Percentiles rank a stretch among this genome's conserved stretches.
These are phyloP conservation scores for Camptophora hylomeconis DNA, from an alignment of 2,329 filamentous ascomycete species.

Conservation along the genomic window DNA sequence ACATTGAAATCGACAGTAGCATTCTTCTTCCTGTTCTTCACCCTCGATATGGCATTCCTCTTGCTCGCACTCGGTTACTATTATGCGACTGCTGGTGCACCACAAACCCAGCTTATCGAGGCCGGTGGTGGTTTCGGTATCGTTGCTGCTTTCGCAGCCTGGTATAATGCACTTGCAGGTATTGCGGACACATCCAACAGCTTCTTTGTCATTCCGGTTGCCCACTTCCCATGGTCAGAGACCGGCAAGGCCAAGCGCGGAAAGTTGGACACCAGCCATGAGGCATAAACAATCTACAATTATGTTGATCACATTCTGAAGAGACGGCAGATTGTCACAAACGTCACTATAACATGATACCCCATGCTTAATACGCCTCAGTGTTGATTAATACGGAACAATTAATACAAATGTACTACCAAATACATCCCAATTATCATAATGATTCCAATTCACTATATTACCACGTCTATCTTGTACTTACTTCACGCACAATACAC, in stretches of 20 bases:
- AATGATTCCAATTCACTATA: no score
- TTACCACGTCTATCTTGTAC: no score
- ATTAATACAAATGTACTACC: no score
- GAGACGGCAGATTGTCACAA: no score
- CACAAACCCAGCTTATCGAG: constrained; percentile 44
- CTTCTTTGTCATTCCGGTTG: constrained; percentile 87
- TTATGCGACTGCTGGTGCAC: constrained; percentile 18
- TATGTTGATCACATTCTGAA: no score
- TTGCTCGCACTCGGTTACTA: constrained; percentile 55
- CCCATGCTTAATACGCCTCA: no score
- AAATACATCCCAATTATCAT: no score
- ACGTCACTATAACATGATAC: no score
- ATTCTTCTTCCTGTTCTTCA: constrained; percentile 67
- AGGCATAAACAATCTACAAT: no score
- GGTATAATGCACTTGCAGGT: constrained; percentile 78
- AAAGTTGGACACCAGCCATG: no score
- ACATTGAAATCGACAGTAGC: constrained; percentile 65
- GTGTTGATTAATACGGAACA: no score
- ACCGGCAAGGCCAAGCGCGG: constrained; percentile 50
- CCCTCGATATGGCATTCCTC: constrained; percentile 63
- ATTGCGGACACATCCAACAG: constrained; percentile 58
- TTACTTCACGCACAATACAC: no score
- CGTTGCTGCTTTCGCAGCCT: constrained; percentile 65
- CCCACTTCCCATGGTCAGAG: constrained; percentile 90
- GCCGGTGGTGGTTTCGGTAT: constrained; percentile 71